phyloP scores from a whole-genome alignment of 192 early-diverging fungal species.

The Piromyces finnis region DNA sequence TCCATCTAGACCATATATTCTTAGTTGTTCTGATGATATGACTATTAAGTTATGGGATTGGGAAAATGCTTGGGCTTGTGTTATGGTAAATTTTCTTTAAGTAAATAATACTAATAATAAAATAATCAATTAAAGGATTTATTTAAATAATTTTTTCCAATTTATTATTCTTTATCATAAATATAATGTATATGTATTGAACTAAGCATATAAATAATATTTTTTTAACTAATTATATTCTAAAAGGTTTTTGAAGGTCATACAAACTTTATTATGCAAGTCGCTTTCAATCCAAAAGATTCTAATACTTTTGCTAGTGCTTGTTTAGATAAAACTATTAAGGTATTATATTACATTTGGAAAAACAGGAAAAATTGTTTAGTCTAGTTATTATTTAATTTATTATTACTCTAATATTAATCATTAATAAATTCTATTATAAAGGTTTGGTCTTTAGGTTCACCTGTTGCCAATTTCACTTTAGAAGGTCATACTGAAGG shows the following conservation, averaged over 20 bases:
- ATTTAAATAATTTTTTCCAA: too few relatives aligned
- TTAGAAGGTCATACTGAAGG: conserved; percentile 94
- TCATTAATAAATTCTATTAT: too few relatives aligned
- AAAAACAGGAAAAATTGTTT: too few relatives aligned
- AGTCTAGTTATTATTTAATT: too few relatives aligned
- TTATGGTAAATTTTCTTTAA: conserved; percentile 48
- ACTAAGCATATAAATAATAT: too few relatives aligned
- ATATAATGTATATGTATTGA: too few relatives aligned
- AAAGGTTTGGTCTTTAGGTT: conserved; percentile 85
- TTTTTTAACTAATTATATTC: too few relatives aligned
- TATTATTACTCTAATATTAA: too few relatives aligned
- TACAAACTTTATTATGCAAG: conserved; percentile 90
- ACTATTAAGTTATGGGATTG: conserved; percentile 98
- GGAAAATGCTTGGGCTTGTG: conserved; percentile 95
- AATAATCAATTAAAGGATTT: too few relatives aligned
- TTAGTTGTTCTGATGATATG: conserved; percentile 94
- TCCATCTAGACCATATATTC: conserved; percentile 78
- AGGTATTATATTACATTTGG: conserved; percentile 29
- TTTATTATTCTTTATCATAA: too few relatives aligned
- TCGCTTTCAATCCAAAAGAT: conserved; percentile 96
- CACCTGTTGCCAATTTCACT: conserved; percentile 83
- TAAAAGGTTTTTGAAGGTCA: conserved; percentile 88
- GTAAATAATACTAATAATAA: too few relatives aligned
- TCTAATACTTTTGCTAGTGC: conserved; percentile 97
- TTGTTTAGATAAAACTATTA: conserved; percentile 89